Conservation (phyloP, 2,329 filamentous ascomycete species). For the Basipetospora chlamydospora region DNA sequence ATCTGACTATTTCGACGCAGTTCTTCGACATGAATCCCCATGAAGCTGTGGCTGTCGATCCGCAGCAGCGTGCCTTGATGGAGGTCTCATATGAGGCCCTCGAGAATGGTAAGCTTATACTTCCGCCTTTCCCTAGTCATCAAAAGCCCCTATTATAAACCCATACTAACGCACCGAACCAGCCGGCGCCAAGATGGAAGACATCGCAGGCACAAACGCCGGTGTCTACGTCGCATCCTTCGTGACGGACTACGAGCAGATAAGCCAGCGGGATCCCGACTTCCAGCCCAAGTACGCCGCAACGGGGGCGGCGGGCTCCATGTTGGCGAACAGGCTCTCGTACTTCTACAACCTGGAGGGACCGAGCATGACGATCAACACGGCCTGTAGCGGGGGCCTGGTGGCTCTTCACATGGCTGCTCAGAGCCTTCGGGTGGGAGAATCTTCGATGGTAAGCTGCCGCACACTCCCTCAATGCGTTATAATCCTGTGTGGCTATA, state of each 20-base stretch:
- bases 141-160: slow-evolving; percentile 16
- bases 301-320: slow-evolving; percentile 35
- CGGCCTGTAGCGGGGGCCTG: slow-evolving; percentile 36
- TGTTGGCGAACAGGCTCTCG: slow-evolving; percentile 39
- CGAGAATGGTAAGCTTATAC: slow-evolving; percentile 12
- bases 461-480: too few relatives aligned
- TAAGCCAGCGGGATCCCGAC: slow-evolving; percentile 14
- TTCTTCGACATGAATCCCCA: slow-evolving; percentile 13
- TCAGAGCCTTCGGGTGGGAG: slow-evolving; percentile 30
- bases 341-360: slow-evolving; percentile 41
- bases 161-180: too few relatives aligned
- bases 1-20: neutral
- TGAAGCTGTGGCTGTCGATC: slow-evolving; percentile 14
- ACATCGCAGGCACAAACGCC: slow-evolving; percentile 12
- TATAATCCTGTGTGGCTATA: too few relatives aligned
- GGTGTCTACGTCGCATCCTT: slow-evolving; percentile 31
- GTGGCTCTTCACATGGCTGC: slow-evolving; percentile 35
- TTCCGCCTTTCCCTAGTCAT: too few relatives aligned
- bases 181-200: neutral
- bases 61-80: slow-evolving; percentile 14
- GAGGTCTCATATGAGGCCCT: slow-evolving; percentile 15
- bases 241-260: slow-evolving; percentile 23
- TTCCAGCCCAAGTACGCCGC: slow-evolving; percentile 21
- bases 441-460: slow-evolving; percentile 28
- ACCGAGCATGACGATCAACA: slow-evolving; percentile 36